Conservation (phyloP, 306 rosid species). For the Heteromeles arbutifolia region DNA sequence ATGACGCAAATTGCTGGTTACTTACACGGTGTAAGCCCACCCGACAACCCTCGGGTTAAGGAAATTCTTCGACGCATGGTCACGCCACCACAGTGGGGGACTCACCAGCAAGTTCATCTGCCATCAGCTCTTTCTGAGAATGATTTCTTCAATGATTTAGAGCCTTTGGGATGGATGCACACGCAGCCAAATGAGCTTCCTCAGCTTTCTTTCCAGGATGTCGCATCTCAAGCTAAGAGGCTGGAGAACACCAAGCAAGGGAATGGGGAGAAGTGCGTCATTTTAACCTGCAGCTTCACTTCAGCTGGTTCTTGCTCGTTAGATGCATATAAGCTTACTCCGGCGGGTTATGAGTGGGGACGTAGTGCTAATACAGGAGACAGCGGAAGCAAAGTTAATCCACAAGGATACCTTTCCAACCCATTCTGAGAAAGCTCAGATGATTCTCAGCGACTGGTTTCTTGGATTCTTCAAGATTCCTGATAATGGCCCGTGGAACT, state of each 20-base stretch:
- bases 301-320: constrained; percentile 97
- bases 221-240: constrained; percentile 81
- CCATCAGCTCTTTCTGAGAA: constrained; percentile 69
- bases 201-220: constrained; percentile 97
- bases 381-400: constrained; percentile 66
- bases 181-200: constrained; percentile 97
- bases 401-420: constrained; percentile 93
- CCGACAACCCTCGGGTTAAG: too few relatives aligned
- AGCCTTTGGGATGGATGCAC: constrained; percentile 99
- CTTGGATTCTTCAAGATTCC: constrained; percentile 94
- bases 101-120: constrained; percentile 95
- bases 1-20: constrained; percentile 54
- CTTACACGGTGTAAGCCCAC: too few relatives aligned
- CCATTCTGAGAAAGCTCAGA: constrained; percentile 96
- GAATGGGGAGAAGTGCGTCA: constrained; percentile 93
- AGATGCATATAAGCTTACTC: constrained; percentile 86
- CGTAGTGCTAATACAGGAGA: constrained; percentile 84
- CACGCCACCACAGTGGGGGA: constrained; percentile 97
- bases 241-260: constrained; percentile 94
- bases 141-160: constrained; percentile 20
- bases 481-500: constrained; percentile 96
- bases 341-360: constrained; percentile 97
- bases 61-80: constrained; percentile 42
- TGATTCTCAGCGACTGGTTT: constrained; percentile 96
- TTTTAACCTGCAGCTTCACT: constrained; percentile 95